These are phyloP conservation scores for Cercophora sp. DNA, from an alignment of 495 filamentous ascomycete species.

Conservation along the genomic window DNA sequence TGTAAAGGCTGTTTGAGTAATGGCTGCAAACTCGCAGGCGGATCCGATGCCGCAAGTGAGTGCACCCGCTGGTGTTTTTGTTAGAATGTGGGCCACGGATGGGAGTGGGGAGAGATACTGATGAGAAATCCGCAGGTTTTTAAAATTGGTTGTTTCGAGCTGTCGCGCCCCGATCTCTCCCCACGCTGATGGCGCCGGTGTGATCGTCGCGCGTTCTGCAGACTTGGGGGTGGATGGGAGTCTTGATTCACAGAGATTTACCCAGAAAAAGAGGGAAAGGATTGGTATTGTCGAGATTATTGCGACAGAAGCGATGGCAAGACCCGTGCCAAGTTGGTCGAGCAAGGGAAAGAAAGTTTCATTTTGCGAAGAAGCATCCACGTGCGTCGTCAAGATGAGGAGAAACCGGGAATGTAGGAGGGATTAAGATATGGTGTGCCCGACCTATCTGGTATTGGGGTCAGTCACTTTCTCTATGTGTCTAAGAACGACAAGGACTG, in stretches of 20 bases:
- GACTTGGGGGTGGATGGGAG: no score
- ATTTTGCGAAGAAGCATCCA: no score
- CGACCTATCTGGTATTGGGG: slow-evolving; percentile 2
- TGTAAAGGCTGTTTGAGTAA: background rate
- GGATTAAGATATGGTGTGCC: background rate
- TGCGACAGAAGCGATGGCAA: no score
- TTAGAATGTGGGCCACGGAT: background rate
- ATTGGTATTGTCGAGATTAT: no score
- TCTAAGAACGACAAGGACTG: no score
- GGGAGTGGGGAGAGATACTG: background rate
- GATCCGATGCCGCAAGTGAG: background rate
- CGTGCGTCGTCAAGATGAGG: background rate
- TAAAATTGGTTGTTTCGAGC: background rate
- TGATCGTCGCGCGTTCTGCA: background rate
- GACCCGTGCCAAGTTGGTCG: no score
- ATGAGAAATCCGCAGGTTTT: background rate
- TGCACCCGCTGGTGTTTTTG: background rate
- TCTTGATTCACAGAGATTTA: background rate
- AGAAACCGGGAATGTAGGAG: background rate
- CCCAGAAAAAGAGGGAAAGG: no score
- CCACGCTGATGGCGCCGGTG: background rate
- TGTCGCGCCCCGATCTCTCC: background rate
- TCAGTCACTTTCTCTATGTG: background rate
- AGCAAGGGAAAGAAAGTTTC: no score
- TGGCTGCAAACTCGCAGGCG: background rate